A percentile compares a stretch with the other conserved stretches of the same genome.
These are phyloP conservation scores for Ceratobasidium sp. DNA, from an alignment of 1,284 basidiomycete genomes.

Conservation along the genomic window DNA sequence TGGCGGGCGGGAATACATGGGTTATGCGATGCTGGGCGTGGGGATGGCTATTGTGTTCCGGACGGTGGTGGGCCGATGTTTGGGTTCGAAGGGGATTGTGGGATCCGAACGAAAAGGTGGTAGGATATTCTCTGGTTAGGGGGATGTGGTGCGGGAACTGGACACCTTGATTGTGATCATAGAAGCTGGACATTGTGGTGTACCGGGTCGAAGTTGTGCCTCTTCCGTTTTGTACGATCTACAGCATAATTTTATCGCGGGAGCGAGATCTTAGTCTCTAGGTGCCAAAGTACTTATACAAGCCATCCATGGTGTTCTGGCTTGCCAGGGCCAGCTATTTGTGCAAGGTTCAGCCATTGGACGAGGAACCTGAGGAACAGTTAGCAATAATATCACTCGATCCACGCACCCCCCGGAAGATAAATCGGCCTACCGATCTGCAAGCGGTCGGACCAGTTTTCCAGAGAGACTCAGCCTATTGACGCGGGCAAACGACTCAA, in stretches of 20 bases:
- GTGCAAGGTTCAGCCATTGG: slow-evolving; percentile 77
- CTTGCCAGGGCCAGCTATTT: slow-evolving; percentile 54
- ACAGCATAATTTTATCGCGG: too few species aligned
- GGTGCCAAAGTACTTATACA: too few species aligned
- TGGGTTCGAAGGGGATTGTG: slow-evolving; percentile 40
- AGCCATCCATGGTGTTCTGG: slow-evolving; percentile 63
- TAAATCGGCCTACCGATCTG: slow-evolving; percentile 74
- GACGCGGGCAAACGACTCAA: slow-evolving; percentile 95
- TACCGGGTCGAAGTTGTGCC: too few species aligned
- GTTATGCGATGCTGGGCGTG: slow-evolving; percentile 33
- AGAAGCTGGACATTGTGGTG: too few species aligned
- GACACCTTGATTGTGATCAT: slow-evolving; percentile 32
- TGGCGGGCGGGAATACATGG: slow-evolving; percentile 11
- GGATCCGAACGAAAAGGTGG: slow-evolving; percentile 30
- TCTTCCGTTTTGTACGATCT: too few species aligned
- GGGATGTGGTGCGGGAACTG: slow-evolving; percentile 38
- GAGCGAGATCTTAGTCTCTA: too few species aligned
- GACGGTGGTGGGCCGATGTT: slow-evolving; percentile 41
- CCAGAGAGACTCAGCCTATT: slow-evolving; percentile 83
- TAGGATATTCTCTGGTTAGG: slow-evolving; percentile 39
- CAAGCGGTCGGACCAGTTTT: slow-evolving; percentile 77
- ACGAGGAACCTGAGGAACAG: slow-evolving; percentile 70
- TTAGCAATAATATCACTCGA: neutral
- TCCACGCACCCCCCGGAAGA: too few species aligned
- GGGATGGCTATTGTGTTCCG: slow-evolving; percentile 40